Evolutionary conservation across 768 basidiomycete genomes (phyloP).

Genomic region (Rhodotorula babjevae): DNA sequence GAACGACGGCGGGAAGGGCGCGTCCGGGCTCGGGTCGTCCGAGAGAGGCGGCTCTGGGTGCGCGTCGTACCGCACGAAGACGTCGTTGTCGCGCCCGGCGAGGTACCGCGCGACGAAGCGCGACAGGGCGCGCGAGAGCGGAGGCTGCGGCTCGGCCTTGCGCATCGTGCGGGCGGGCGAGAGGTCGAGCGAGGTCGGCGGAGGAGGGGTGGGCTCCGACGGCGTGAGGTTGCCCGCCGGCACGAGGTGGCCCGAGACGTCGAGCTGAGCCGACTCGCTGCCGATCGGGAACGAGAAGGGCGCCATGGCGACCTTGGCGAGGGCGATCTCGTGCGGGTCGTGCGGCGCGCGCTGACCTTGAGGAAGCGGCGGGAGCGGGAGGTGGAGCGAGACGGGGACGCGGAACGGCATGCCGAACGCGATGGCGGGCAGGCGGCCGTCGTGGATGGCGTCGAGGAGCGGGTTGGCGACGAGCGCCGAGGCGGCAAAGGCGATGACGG

Average conservation of each 20-base stretch:
- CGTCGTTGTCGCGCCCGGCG: constrained; percentile 23
- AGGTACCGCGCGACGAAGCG: constrained; percentile 33
- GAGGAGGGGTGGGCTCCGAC: not conserved
- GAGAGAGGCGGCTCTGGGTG: constrained; percentile 1
- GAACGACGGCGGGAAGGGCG: constrained; percentile 28
- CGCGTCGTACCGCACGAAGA: constrained; percentile 30
- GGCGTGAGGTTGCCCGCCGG: constrained; percentile 23
- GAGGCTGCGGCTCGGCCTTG: not conserved
- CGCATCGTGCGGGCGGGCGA: not conserved
- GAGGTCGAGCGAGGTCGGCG: not conserved
- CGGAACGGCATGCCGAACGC: constrained; percentile 34
- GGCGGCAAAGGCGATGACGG: constrained; percentile 27
- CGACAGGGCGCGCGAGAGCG: constrained; percentile 19
- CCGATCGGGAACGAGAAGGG: constrained; percentile 24
- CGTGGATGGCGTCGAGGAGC: constrained; percentile 9
- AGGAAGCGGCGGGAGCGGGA: constrained; percentile 17
- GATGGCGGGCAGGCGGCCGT: constrained; percentile 14
- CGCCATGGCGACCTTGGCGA: constrained; percentile 23
- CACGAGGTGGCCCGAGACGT: constrained; percentile 22
- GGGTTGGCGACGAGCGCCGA: constrained; percentile 19
- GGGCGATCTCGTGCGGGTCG: constrained; percentile 3
- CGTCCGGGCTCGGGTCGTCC: not conserved
- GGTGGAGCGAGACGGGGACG: constrained; percentile 29
- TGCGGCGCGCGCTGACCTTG: not conserved
- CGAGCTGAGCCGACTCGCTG: not conserved